Conservation (phyloP, 2,329 filamentous ascomycete species). For the Amphichorda felina region DNA sequence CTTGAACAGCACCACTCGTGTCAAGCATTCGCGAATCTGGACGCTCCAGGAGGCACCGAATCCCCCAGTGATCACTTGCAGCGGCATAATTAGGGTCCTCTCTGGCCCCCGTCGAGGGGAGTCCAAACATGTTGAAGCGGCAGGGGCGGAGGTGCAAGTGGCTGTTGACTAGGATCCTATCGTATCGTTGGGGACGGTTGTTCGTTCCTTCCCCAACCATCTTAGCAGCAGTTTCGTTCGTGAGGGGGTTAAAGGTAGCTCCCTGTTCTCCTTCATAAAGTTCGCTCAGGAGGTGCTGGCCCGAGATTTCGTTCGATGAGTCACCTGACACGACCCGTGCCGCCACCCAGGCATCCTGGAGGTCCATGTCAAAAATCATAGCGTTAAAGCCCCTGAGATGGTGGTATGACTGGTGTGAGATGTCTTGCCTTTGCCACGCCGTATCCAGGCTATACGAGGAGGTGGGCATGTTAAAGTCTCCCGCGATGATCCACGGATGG, state of each 20-base stretch:
- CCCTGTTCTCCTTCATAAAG: slow-evolving; percentile 48
- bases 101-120: slow-evolving; percentile 4
- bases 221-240: slow-evolving; percentile 42
- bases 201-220: slow-evolving; percentile 33
- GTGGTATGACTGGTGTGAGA: slow-evolving; percentile 35
- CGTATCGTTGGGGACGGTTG: slow-evolving; percentile 51
- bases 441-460: slow-evolving; percentile 42
- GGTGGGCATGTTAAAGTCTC: slow-evolving; percentile 54
- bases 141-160: slow-evolving; percentile 16
- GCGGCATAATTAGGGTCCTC: neutral
- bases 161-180: slow-evolving; percentile 46
- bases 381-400: slow-evolving; percentile 33
- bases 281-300: slow-evolving; percentile 10
- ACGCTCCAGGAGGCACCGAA: slow-evolving; percentile 28
- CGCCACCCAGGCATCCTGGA: slow-evolving; percentile 40
- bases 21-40: slow-evolving; percentile 5
- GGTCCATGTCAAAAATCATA: slow-evolving; percentile 28
- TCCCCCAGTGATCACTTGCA: slow-evolving; percentile 48
- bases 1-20: no score
- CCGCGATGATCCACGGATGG: slow-evolving; percentile 44
- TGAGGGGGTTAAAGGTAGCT: slow-evolving; percentile 50
- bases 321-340: slow-evolving; percentile 30
- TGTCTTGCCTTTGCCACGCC: slow-evolving; percentile 36
- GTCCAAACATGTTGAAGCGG: slow-evolving; percentile 47
- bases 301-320: slow-evolving; percentile 13